Conservation (phyloP, 257 asterid genomes). For the Solanum chilense region DNA sequence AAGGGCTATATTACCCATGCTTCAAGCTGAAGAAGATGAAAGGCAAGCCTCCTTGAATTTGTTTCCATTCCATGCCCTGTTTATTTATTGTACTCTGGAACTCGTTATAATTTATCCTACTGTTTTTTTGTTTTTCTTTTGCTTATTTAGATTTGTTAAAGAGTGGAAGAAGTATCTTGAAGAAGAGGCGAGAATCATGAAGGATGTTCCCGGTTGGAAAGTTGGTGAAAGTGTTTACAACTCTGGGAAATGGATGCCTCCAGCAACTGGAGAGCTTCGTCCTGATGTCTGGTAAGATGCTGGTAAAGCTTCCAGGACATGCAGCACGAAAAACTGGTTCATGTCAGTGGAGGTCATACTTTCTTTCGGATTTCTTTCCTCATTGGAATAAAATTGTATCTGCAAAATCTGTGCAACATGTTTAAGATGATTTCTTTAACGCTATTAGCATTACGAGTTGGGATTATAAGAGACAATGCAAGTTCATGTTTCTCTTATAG, state of each 20-base stretch:
- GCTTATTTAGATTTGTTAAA: slow-evolving; percentile 43
- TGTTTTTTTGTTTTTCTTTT: background rate
- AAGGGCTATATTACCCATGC: slow-evolving; percentile 60
- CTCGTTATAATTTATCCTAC: background rate
- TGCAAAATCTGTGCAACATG: slow-evolving; percentile 13
- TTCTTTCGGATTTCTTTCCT: slow-evolving; percentile 6
- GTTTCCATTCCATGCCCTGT: background rate
- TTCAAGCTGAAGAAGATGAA: slow-evolving; percentile 92
- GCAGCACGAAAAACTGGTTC: background rate
- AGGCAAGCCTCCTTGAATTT: slow-evolving; percentile 22
- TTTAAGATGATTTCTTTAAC: background rate
- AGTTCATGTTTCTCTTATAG: background rate
- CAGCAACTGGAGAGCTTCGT: slow-evolving; percentile 89
- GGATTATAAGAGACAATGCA: background rate
- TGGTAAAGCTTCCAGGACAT: background rate
- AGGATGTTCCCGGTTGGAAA: slow-evolving; percentile 94
- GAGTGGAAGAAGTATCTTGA: slow-evolving; percentile 80
- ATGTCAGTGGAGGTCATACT: slow-evolving; percentile 2
- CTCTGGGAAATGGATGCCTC: slow-evolving; percentile 98
- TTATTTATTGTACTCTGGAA: background rate
- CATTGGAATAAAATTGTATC: slow-evolving; percentile 21
- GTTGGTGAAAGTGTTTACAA: slow-evolving; percentile 91
- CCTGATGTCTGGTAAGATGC: slow-evolving; percentile 74
- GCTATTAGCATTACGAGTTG: background rate
- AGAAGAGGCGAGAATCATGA: slow-evolving; percentile 91